Base-by-base conservation (phyloP, 345 rosid genomes). In the Euphorbia tirucalli region DNA sequence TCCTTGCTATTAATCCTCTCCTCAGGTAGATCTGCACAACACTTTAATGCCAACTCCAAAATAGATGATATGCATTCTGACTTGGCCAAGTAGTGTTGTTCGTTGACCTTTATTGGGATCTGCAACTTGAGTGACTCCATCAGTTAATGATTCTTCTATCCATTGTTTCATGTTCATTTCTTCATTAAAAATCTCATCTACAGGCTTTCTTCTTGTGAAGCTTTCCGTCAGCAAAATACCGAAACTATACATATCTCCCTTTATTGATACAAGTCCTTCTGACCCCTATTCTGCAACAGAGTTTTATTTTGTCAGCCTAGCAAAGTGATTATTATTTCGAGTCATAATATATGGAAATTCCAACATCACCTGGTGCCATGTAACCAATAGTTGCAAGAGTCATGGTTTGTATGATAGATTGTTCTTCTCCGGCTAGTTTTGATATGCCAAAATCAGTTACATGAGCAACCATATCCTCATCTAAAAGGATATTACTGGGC, bases 281-380 rank as follows among this genome's bases (percentile, higher is more conserved):
- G 30, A 22, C 7, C 61, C 61, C 2, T 57, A 57, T 30, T 55
- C 59, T 55, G 6, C 59, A 55, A 15, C 18, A 50, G 18, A 50
- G 7, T 15, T 8, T 50, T 3, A 18, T 54, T 2, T 54, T 0
- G 58, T 19, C 2, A 19, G 24, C 24, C n/a, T 19, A n/a, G 8
- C 22, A 54, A 54, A 22, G 39, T 3, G 39, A 3, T 35, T n/a
- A n/a, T n/a, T n/a, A n/a, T 35, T 35, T 35, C 7, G 3, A 35
- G 39, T 35, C 7, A 35, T 7, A 54, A n/a, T 55, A 19, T 55
- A 24, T 25, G 2, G 0, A 57, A 57, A 65, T 5, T 7, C 27
- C 5, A 14, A 13, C 37, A 48, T 66, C 14, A 68, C 71, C 71
- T 32, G 71, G 71, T 28, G 71, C 71, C 71, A 52, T 68, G 31